Percentiles rank a stretch among this genome's conserved stretches.
phyloP scores from a whole-genome alignment of 805 yeast genomes.

The Saccharomycopsis selenospora region DNA sequence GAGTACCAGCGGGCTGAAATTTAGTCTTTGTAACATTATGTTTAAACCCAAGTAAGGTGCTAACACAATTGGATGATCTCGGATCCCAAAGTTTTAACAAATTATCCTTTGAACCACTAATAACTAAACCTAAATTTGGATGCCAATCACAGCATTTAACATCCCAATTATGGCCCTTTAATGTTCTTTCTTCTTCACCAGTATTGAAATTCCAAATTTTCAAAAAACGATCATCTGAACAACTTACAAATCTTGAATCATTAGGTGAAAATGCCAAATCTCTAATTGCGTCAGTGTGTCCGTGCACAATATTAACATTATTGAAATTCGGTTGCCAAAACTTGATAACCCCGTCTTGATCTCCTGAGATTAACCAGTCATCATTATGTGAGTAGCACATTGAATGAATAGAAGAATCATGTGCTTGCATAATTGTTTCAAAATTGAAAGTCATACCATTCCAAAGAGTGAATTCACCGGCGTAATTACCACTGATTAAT shows the following conservation, averaged over 20 bases:
- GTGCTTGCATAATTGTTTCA: slow-evolving; percentile 98
- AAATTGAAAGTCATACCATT: slow-evolving; percentile 91
- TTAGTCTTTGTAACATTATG: slow-evolving; percentile 83
- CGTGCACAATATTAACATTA: slow-evolving; percentile 72
- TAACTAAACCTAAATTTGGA: slow-evolving; percentile 75
- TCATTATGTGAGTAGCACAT: slow-evolving; percentile 80
- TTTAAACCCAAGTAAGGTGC: slow-evolving; percentile 85
- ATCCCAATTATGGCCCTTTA: slow-evolving; percentile 98
- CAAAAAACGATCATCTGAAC: slow-evolving; percentile 84
- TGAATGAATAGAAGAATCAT: slow-evolving; percentile 80
- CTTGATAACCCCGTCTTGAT: slow-evolving; percentile 84
- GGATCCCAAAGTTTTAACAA: slow-evolving; percentile 96
- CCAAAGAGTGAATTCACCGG: slow-evolving; percentile 97
- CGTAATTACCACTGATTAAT: slow-evolving; percentile 78
- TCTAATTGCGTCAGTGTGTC: slow-evolving; percentile 75
- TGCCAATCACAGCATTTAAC: slow-evolving; percentile 98
- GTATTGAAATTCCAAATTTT: slow-evolving; percentile 94
- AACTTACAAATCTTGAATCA: slow-evolving; percentile 86
- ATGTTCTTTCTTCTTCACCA: slow-evolving; percentile 69
- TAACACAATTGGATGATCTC: slow-evolving; percentile 60
- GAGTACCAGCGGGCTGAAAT: slow-evolving; percentile 79
- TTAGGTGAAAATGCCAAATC: slow-evolving; percentile 87
- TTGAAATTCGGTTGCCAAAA: slow-evolving; percentile 98
- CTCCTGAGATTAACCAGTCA: slow-evolving; percentile 93
- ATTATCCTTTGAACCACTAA: slow-evolving; percentile 93